A percentile compares a stretch with the other conserved stretches of the same genome.
These are phyloP conservation scores for Aspergillus mulundensis DNA, from an alignment of 495 filamentous ascomycete genomes.

Conservation along the genomic window DNA sequence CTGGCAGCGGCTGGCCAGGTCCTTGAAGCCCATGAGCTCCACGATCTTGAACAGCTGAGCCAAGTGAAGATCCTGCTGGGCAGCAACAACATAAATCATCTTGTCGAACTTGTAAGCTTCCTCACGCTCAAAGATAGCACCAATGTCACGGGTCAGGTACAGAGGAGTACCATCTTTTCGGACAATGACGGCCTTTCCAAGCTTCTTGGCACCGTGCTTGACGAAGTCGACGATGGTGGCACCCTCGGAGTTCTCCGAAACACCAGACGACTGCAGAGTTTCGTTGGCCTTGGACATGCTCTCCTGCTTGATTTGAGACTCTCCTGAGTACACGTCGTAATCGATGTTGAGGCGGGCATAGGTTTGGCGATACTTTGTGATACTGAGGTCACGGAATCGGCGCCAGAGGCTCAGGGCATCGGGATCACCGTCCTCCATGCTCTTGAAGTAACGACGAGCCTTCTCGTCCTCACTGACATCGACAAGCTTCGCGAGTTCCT, in stretches of 20 bases:
- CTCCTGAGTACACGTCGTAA: conserved; percentile 91
- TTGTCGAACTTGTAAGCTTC: conserved; percentile 65
- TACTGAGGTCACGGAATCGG: conserved; percentile 85
- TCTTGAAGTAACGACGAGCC: conserved; percentile 79
- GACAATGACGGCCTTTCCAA: conserved; percentile 64
- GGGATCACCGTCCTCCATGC: conserved; percentile 78
- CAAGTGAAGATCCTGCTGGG: conserved; percentile 69
- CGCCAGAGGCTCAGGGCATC: conserved; percentile 78
- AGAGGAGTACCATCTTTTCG: conserved; percentile 65
- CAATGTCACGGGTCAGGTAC: conserved; percentile 72
- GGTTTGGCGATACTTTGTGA: conserved; percentile 75
- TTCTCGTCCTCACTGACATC: conserved; percentile 60
- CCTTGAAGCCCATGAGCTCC: conserved; percentile 62
- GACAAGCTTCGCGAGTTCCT: conserved; percentile 49
- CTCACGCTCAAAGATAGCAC: conserved; percentile 58
- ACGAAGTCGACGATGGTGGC: conserved; percentile 85
- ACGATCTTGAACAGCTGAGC: conserved; percentile 68
- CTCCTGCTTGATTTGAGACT: conserved; percentile 83
- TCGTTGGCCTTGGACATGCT: conserved; percentile 65
- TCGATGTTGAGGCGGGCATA: conserved; percentile 85
- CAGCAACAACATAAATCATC: conserved; percentile 72
- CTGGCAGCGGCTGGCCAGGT: conserved; percentile 57
- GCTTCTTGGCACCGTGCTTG: conserved; percentile 64
- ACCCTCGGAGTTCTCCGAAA: conserved; percentile 80
- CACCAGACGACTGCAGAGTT: conserved; percentile 63